Percentiles rank a stretch among this genome's conserved stretches.
Conservation (phyloP, 2,329 filamentous ascomycete genomes). For the Proliferodiscus dingleyae region DNA sequence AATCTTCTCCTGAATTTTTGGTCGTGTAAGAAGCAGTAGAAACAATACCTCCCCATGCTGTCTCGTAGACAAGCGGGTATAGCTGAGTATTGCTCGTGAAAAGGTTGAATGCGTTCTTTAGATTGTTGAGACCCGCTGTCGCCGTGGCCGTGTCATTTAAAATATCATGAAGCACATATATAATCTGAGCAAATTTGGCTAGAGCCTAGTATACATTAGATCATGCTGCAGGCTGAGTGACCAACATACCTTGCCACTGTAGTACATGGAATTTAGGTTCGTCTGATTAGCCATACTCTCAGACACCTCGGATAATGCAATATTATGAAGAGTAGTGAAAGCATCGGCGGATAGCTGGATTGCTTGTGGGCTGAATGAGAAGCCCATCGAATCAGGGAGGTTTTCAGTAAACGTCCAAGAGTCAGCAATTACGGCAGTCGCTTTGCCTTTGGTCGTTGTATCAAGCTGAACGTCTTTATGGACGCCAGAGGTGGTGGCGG, state of each 20-base stretch:
- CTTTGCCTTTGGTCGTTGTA: conserved; percentile 81
- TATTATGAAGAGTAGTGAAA: conserved; percentile 52
- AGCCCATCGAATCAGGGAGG: conserved; percentile 69
- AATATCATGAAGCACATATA: conserved; percentile 62
- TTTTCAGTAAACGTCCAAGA: conserved; percentile 74
- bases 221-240: conserved; percentile 18
- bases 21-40: conserved; percentile 69
- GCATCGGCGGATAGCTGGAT: conserved; percentile 48
- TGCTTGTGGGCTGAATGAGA: conserved; percentile 61
- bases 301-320: conserved; percentile 67
- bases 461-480: conserved; percentile 55
- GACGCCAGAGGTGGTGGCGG: conserved; percentile 43
- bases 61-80: conserved; percentile 60
- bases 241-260: conserved; percentile 67
- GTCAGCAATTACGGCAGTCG: conserved; percentile 66
- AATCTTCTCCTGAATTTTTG: conserved; percentile 68
- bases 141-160: conserved; percentile 54
- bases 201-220: conserved; percentile 47
- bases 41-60: conserved; percentile 74
- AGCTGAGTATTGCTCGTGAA: conserved; percentile 66
- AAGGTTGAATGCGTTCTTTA: conserved; percentile 61
- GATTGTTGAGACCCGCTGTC: conserved; percentile 50
- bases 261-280: conserved; percentile 85
- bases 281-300: conserved; percentile 71
- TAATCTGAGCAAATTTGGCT: conserved; percentile 68